Evolutionary conservation across 2,329 filamentous ascomycete species (phyloP).

Genomic region (Nectriaceae sp.): DNA sequence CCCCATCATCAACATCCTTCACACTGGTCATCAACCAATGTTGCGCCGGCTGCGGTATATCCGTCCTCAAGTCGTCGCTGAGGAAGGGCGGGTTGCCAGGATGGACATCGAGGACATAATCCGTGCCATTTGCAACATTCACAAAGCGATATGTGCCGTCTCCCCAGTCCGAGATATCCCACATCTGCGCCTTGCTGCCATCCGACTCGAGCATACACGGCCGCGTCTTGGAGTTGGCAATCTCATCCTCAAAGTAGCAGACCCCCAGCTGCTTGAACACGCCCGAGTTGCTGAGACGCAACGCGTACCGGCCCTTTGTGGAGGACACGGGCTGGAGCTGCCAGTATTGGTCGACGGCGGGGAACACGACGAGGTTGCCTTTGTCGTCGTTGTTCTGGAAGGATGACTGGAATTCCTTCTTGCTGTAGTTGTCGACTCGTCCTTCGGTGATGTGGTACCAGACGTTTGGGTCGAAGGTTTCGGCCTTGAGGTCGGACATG

Average conservation of each 20-base stretch:
- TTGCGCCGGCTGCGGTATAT: constrained; percentile 30
- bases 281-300: constrained; percentile 31
- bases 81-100: constrained; percentile 33
- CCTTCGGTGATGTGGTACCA: constrained; percentile 39
- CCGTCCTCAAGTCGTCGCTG: constrained; percentile 26
- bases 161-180: constrained; percentile 35
- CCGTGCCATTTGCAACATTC: constrained; percentile 35
- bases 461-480: constrained; percentile 35
- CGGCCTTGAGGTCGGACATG: constrained; percentile 15
- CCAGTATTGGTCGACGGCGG: constrained; percentile 20
- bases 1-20: constrained; percentile 31
- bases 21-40: constrained; percentile 38
- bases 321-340: constrained; percentile 31
- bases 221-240: constrained; percentile 27
- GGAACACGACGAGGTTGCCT: constrained; percentile 25
- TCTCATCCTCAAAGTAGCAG: constrained; percentile 28
- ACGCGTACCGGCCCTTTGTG: constrained; percentile 31
- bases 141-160: constrained; percentile 31
- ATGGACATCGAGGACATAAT: constrained; percentile 36
- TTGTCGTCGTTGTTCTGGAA: constrained; percentile 19
- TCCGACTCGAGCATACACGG: constrained; percentile 30
- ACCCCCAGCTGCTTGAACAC: constrained; percentile 32
- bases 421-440: constrained; percentile 33
- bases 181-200: constrained; percentile 32
- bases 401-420: constrained; percentile 19